Base-by-base conservation (phyloP, 352 stramenopile genomes). In the Phytophthora melonis region DNA sequence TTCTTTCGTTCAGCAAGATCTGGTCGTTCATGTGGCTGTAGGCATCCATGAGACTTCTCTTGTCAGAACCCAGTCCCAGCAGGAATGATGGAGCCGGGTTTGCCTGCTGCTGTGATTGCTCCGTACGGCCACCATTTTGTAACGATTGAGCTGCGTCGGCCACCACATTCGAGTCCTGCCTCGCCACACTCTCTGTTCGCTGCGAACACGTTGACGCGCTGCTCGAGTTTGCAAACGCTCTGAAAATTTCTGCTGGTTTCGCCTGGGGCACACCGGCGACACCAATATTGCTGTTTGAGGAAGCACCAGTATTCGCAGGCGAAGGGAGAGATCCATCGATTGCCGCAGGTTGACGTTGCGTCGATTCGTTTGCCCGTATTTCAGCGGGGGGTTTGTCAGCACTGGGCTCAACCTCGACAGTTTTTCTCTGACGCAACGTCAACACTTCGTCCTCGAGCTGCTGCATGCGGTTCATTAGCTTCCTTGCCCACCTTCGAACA, bases 1-100 rank as follows among this genome's bases (percentile, higher is more conserved):
- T 75, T 19, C 58, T 75, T 64, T 88, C 75, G 62, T 89, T 87
- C 39, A 84, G 66, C 55, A 80, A 66, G 45, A 77, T 81, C 59
- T 81, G 64, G 25, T 84, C 64, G 50, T 86, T 85, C 41, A 82
- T 64, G 52, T 78, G 56, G 25, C 70, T 77, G 67, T 86, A 86
- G 13, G 70, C 58, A 45, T 74, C 64, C 47, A 80, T 43, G 23
- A 78, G 52, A 41, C 60, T 72, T 56, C 18, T 50, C 56, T 66
- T 68, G 21, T 78, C 60, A 16, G 56, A 71, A 27, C 50, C 41
- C 50, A 58, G 13, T 16, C 21, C 39, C 60, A 62, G 49, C 21
- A 70, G 23, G 43, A 43, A 66, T 39, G 30, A 45, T 16, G 41
- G 30, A 32, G n/a, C 60, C 49, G 47, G 36, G 34, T 21, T 43